Evolutionary conservation across 2,329 filamentous ascomycete genomes (phyloP).

Genomic region (Aaosphaeria pasadenensis): DNA sequence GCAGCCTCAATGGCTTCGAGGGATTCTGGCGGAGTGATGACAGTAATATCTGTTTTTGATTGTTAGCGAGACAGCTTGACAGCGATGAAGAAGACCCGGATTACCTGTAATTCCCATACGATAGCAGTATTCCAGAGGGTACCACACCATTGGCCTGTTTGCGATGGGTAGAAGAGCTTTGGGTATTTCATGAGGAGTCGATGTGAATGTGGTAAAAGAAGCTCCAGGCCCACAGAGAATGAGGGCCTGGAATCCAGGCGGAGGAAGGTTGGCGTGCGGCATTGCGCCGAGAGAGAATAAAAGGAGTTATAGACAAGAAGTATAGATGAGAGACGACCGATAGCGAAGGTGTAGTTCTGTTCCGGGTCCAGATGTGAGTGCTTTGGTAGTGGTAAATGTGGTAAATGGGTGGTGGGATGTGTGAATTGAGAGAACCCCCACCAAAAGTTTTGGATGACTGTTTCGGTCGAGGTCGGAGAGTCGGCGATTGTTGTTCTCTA

Average conservation of each 20-base stretch:
- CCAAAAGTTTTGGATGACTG: too few species aligned
- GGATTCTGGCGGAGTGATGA: slow-evolving; percentile 58
- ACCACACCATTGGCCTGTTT: slow-evolving; percentile 87
- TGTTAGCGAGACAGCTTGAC: neutral
- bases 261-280: slow-evolving; percentile 74
- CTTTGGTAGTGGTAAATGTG: too few species aligned
- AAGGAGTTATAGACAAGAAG: too few species aligned
- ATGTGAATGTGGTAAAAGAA: slow-evolving; percentile 78
- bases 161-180: slow-evolving; percentile 81
- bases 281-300: slow-evolving; percentile 42
- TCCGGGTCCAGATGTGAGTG: too few species aligned
- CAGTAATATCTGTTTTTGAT: slow-evolving; percentile 46
- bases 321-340: too few species aligned
- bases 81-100: slow-evolving; percentile 17
- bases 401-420: too few species aligned
- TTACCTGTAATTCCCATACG: slow-evolving; percentile 73
- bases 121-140: slow-evolving; percentile 81
- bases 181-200: slow-evolving; percentile 74
- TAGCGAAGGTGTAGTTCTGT: too few species aligned
- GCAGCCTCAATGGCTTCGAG: slow-evolving; percentile 65
- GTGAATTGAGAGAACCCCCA: too few species aligned
- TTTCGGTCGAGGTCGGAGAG: too few species aligned
- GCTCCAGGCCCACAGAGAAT: slow-evolving; percentile 81
- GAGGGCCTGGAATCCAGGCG: slow-evolving; percentile 76
- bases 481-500: too few species aligned